Percentiles rank a stretch among this genome's conserved stretches.
These are phyloP conservation scores for Betula pendula DNA, from an alignment of 306 rosid species.

Conservation along the genomic window DNA sequence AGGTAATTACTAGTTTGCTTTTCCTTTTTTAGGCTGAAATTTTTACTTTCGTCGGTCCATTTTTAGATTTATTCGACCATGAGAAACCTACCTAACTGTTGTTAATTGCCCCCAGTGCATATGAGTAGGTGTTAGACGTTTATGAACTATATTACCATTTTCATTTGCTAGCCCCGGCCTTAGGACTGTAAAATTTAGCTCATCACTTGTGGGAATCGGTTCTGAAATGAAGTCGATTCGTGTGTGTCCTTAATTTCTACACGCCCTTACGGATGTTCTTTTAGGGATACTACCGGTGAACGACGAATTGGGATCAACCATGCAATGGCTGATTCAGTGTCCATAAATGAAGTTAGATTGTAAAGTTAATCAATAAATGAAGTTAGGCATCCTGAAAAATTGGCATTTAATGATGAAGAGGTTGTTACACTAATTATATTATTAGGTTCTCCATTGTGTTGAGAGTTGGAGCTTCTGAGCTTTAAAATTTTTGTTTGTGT, in stretches of 20 bases:
- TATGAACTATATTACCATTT: background rate
- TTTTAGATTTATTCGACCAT: background rate
- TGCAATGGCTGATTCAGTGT: background rate
- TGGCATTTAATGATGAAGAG: background rate
- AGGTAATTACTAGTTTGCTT: slow-evolving; percentile 50
- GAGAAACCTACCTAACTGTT: background rate
- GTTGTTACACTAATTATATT: background rate
- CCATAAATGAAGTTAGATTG: too few species aligned
- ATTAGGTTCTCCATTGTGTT: background rate
- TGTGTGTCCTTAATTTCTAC: background rate
- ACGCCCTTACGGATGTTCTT: background rate
- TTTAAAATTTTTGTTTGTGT: slow-evolving; percentile 19
- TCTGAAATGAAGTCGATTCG: background rate
- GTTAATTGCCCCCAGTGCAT: background rate
- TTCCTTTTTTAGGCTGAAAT: background rate
- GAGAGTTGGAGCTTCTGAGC: slow-evolving; percentile 1
- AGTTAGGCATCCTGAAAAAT: background rate
- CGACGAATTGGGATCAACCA: background rate
- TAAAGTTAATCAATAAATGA: too few species aligned
- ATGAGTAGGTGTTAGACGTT: background rate
- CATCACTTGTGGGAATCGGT: background rate
- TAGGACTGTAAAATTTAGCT: background rate
- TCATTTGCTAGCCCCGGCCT: background rate
- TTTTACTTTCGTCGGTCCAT: background rate
- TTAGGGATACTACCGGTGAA: background rate